A percentile compares a stretch with the other conserved stretches of the same genome.
Evolutionary conservation across 768 basidiomycete species (phyloP).

Genomic region (Ramaria sp.): DNA sequence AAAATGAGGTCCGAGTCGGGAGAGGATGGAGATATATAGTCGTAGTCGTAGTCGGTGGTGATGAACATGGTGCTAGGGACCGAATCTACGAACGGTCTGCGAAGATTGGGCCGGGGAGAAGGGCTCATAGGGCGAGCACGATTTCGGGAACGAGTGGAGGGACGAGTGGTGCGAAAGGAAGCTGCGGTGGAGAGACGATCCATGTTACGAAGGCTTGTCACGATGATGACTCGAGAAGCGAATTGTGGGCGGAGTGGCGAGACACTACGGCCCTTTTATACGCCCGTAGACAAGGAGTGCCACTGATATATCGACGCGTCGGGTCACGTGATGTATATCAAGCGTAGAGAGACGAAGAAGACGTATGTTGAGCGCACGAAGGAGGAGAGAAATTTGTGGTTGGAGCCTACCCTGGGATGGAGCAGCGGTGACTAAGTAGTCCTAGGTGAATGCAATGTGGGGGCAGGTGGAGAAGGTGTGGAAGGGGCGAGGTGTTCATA

Average conservation of each 20-base stretch:
- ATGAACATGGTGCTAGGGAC: background rate
- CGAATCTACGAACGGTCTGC: background rate
- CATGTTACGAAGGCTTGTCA: background rate
- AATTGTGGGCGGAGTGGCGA: background rate
- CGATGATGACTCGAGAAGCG: background rate
- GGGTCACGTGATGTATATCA: background rate
- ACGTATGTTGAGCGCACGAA: background rate
- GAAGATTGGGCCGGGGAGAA: background rate
- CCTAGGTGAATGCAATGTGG: background rate
- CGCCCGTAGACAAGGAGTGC: background rate
- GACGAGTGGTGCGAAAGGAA: background rate
- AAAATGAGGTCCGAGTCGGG: constrained; percentile 1
- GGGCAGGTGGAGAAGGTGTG: background rate
- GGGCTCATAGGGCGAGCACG: constrained; percentile 1
- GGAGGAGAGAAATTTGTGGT: background rate
- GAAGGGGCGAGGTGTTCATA: background rate
- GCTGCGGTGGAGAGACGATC: background rate
- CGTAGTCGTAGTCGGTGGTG: constrained; percentile 2
- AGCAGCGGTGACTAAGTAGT: background rate
- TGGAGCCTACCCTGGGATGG: background rate
- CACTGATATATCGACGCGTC: background rate
- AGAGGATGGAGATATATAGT: background rate
- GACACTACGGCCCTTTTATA: background rate
- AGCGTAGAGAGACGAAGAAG: background rate
- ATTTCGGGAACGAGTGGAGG: background rate